Percentiles rank a stretch among this genome's conserved stretches.
Evolutionary conservation across 2,329 filamentous ascomycete species (phyloP).

Genomic region (Parastagonospora nodorum): DNA sequence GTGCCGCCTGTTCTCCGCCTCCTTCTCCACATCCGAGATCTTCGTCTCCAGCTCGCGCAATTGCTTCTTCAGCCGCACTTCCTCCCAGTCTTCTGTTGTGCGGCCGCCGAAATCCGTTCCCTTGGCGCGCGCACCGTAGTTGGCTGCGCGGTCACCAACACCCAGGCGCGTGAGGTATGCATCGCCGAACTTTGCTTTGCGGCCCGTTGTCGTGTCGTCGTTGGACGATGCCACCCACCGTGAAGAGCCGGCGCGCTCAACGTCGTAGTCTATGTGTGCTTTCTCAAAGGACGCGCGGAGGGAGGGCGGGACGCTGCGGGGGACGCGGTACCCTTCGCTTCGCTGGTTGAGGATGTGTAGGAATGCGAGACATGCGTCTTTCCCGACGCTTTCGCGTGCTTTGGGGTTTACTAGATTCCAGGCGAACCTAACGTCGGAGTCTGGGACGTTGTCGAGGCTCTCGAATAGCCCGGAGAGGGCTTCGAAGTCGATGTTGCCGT

Average conservation of each 20-base stretch:
- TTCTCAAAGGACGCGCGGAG: slow-evolving; percentile 90
- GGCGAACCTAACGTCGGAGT: slow-evolving; percentile 82
- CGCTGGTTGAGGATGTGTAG: slow-evolving; percentile 95
- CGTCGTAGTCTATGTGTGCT: slow-evolving; percentile 94
- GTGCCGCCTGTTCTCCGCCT: slow-evolving; percentile 63
- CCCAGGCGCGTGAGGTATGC: slow-evolving; percentile 92
- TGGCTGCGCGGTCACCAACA: slow-evolving; percentile 68
- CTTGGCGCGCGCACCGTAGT: slow-evolving; percentile 69
- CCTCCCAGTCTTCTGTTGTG: slow-evolving; percentile 93
- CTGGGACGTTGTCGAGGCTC: slow-evolving; percentile 66
- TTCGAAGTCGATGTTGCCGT: slow-evolving; percentile 77
- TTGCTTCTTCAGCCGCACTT: slow-evolving; percentile 92
- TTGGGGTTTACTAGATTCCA: slow-evolving; percentile 98
- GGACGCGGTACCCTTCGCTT: slow-evolving; percentile 93
- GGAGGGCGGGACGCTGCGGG: slow-evolving; percentile 87
- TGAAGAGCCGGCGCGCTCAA: slow-evolving; percentile 77
- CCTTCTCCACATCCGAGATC: slow-evolving; percentile 79
- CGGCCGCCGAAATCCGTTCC: slow-evolving; percentile 91
- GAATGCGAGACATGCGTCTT: slow-evolving; percentile 93
- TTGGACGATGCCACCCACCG: slow-evolving; percentile 81
- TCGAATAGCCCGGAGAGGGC: slow-evolving; percentile 84
- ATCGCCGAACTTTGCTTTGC: slow-evolving; percentile 97
- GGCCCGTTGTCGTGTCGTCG: slow-evolving; percentile 80
- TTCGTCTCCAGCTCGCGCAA: slow-evolving; percentile 87
- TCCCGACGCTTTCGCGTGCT: slow-evolving; percentile 80